Conservation (phyloP, 495 filamentous ascomycete genomes). For the Annulohypoxylon stygium region DNA sequence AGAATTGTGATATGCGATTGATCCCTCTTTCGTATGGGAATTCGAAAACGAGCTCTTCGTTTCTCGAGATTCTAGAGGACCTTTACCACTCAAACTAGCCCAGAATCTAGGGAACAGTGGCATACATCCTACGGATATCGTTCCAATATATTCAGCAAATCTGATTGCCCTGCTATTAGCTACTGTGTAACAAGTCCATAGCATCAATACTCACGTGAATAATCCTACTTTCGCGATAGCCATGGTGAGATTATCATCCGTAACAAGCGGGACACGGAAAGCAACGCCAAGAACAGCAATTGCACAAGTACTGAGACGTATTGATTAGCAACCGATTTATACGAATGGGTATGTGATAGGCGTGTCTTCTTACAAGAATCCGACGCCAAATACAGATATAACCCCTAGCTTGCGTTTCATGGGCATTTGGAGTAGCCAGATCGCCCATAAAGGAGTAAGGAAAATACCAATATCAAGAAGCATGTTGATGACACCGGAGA, state of each 20-base stretch:
- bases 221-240: constrained; percentile 50
- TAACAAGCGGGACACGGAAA: constrained; percentile 46
- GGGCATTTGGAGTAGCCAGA: constrained; percentile 5
- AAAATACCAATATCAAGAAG: constrained; percentile 1
- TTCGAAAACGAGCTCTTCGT: constrained; percentile 16
- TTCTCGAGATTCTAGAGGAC: constrained; percentile 1
- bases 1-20: constrained; percentile 4
- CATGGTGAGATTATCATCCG: constrained; percentile 48
- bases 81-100: constrained; percentile 1
- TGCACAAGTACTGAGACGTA: constrained; percentile 41
- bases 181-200: not conserved
- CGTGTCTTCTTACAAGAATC: not conserved
- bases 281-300: constrained; percentile 49
- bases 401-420: constrained; percentile 3
- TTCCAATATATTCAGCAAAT: constrained; percentile 49
- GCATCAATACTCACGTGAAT: constrained; percentile 51
- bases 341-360: not conserved
- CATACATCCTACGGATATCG: constrained; percentile 52
- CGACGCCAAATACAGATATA: constrained; percentile 5
- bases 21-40: constrained; percentile 13
- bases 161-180: not conserved
- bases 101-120: constrained; percentile 51
- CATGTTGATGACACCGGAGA: constrained; percentile 10
- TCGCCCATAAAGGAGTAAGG: not conserved
- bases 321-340: not conserved